Percentiles rank a stretch among this genome's conserved stretches.
These are phyloP conservation scores for Lycium barbarum DNA, from an alignment of 257 asterid genomes.

Conservation along the genomic window DNA sequence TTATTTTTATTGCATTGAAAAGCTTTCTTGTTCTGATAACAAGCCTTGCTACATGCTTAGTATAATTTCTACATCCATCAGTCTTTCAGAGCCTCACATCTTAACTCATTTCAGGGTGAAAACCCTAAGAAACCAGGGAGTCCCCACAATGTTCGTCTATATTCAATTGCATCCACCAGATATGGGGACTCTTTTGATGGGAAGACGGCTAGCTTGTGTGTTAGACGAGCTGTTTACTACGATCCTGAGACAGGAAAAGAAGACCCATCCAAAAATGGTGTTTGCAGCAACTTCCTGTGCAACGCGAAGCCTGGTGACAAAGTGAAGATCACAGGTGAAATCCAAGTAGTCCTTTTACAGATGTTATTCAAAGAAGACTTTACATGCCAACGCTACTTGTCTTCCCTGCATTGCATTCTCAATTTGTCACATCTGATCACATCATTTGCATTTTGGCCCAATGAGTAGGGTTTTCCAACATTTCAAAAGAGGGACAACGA, in stretches of 20 bases:
- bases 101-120: slow-evolving; percentile 67
- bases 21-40: background rate
- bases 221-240: slow-evolving; percentile 88
- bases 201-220: slow-evolving; percentile 89
- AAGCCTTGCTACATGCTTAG: background rate
- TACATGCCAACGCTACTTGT: background rate
- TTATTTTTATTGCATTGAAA: slow-evolving; percentile 12
- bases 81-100: slow-evolving; percentile 24
- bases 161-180: slow-evolving; percentile 92
- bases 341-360: slow-evolving; percentile 15
- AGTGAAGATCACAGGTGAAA: slow-evolving; percentile 75
- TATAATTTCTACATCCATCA: background rate
- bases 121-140: slow-evolving; percentile 94
- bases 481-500: background rate
- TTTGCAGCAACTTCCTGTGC: slow-evolving; percentile 91
- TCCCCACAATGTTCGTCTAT: slow-evolving; percentile 84
- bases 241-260: slow-evolving; percentile 93
- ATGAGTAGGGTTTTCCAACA: background rate
- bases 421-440: slow-evolving; percentile 2
- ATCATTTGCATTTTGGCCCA: background rate
- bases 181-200: slow-evolving; percentile 92
- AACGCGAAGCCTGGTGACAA: slow-evolving; percentile 92
- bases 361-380: slow-evolving; percentile 21
- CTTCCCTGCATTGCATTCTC: slow-evolving; percentile 19
- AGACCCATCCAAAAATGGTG: slow-evolving; percentile 85